Percentiles rank a stretch among this genome's conserved stretches.
phyloP scores from a whole-genome alignment of 2,329 filamentous ascomycete species.

The Periconia sp. region DNA sequence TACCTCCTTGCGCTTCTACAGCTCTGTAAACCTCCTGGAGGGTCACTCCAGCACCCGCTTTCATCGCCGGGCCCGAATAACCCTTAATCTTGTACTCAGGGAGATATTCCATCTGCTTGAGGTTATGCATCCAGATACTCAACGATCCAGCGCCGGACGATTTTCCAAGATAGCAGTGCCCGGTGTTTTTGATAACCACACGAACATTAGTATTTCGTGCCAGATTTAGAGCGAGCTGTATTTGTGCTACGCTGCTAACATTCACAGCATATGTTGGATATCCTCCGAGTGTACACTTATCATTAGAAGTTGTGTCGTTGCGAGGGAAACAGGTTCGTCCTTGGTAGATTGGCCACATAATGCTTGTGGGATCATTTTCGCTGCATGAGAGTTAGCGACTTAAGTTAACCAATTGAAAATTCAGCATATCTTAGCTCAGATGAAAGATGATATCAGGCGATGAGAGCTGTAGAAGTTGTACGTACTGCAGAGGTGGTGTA shows the following conservation, averaged over 20 bases:
- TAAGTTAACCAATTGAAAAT: too few relatives aligned
- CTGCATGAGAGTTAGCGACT: too few relatives aligned
- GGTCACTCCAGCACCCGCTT: conserved; percentile 33
- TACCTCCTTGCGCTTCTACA: conserved; percentile 13
- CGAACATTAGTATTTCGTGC: conserved; percentile 31
- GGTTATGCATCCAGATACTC: conserved; percentile 24
- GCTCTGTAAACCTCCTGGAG: conserved; percentile 26
- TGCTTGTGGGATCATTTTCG: conserved; percentile 14
- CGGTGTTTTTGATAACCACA: conserved; percentile 35
- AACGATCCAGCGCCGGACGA: conserved; percentile 21
- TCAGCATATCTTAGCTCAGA: background rate
- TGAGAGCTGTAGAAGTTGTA: conserved; percentile 9
- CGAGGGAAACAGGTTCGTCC: conserved; percentile 13
- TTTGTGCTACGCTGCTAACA: conserved; percentile 13
- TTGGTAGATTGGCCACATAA: conserved; percentile 16
- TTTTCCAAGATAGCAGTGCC: conserved; percentile 31
- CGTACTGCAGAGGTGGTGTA: conserved; percentile 4
- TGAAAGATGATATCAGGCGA: too few relatives aligned
- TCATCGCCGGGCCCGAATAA: conserved; percentile 29
- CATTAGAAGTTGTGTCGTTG: conserved; percentile 1
- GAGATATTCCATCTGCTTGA: conserved; percentile 24
- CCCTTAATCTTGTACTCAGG: conserved; percentile 10
- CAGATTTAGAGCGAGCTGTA: conserved; percentile 24
- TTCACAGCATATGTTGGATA: conserved; percentile 17
- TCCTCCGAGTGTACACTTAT: conserved; percentile 14